Conservation (phyloP, 352 stramenopile species). For the Globisporangium cystogenes region DNA sequence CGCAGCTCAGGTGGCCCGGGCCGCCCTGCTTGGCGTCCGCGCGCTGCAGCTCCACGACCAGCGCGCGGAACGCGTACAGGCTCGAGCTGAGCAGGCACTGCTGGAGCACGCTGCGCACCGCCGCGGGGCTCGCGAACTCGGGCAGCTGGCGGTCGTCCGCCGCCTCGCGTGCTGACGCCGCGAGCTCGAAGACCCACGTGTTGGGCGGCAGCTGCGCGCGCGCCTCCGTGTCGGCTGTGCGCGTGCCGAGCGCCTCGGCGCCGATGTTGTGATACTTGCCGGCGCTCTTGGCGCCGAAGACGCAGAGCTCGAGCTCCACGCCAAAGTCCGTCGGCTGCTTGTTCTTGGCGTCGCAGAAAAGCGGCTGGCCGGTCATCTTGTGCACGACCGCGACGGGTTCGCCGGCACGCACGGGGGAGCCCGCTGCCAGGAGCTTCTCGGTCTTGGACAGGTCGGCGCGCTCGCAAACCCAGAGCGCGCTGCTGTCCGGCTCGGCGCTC, state of each 20-base stretch:
- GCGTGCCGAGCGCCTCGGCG: conserved; percentile 45
- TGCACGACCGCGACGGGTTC: conserved; percentile 64
- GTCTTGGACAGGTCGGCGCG: conserved; percentile 54
- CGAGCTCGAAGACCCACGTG: conserved; percentile 63
- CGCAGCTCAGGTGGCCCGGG: conserved; percentile 53
- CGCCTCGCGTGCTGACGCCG: conserved; percentile 27
- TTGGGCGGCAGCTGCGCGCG: conserved; percentile 38
- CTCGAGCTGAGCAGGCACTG: conserved; percentile 46
- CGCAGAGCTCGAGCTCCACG: conserved; percentile 69
- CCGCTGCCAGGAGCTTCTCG: conserved; percentile 64
- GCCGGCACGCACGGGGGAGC: conserved; percentile 30
- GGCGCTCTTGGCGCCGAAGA: conserved; percentile 28
- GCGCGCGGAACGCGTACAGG: conserved; percentile 53
- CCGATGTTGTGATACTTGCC: conserved; percentile 71
- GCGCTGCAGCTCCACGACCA: conserved; percentile 34
- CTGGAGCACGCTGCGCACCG: conserved; percentile 46
- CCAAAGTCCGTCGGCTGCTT: conserved; percentile 79
- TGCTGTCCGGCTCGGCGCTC: conserved; percentile 53
- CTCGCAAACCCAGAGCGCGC: conserved; percentile 63
- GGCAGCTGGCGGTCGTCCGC: conserved; percentile 39
- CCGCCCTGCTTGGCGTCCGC: conserved; percentile 27
- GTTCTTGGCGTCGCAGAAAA: conserved; percentile 43
- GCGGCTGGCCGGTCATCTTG: conserved; percentile 80
- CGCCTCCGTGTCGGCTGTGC: conserved; percentile 67
- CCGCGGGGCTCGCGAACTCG: conserved; percentile 28